Base-by-base conservation (phyloP, 257 asterid species). In the Paulownia fortunei region DNA sequence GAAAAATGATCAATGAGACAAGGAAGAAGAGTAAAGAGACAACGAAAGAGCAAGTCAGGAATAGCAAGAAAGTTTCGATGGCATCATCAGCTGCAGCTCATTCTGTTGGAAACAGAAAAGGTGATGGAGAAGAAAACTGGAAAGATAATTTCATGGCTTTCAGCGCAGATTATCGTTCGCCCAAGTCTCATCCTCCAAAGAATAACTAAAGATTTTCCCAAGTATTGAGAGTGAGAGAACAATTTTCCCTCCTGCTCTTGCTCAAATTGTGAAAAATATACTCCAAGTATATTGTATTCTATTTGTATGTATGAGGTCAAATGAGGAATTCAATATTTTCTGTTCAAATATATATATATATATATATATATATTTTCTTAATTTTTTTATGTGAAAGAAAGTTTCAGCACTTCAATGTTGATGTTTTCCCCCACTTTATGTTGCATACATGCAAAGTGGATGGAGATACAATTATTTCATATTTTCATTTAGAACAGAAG, bases 111-210 rank as follows among this genome's bases (percentile, higher is more conserved):
- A 80, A 69, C 21, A 8, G 41, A n/a, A 76, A 52, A 64, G 85
- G 54, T 69, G 87, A 83, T 56, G 37, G 36, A 44, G 61, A 55
- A 34, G 18, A 27, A 8, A 61, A 76, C 26, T 69, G 76, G 84
- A 81, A 64, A 27, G 84, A 82, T 0, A 64, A 78, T 73, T 77
- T 83, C 23, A 80, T 83, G 85, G 92, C 87, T 80, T 82, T 88
- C 9, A 83, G 82, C 75, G 84, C 89, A 46, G 97, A 92, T 86
- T 92, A 92, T 84, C 89, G 85, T 36, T 39, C 86, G 46, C 83
- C 96, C 16, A 87, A 73, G 72, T 68, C 89, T 0, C 97, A 92
- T 37, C 97, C 97, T 27, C 96, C 97, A 39, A 84, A 72, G 85
- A 88, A 90, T 76, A 90, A 90, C 78, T 88, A 86, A 91, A 46